A percentile compares a stretch with the other conserved stretches of the same genome.
phyloP scores from a whole-genome alignment of 345 rosid species.

The Sapria himalayana region DNA sequence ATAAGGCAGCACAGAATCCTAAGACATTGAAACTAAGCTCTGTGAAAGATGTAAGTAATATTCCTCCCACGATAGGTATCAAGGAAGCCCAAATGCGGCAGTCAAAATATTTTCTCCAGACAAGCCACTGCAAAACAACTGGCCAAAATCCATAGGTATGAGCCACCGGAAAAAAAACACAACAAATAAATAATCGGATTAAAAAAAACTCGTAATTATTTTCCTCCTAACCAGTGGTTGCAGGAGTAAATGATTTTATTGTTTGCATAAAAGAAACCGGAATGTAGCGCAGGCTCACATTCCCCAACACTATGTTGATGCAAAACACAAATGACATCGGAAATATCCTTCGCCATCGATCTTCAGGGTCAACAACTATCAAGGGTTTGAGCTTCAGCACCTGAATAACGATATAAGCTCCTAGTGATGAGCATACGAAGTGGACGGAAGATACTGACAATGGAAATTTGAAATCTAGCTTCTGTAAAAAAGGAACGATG shows the following conservation, averaged over 20 bases:
- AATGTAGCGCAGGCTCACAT: slow-evolving; percentile 82
- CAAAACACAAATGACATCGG: slow-evolving; percentile 98
- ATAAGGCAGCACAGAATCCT: slow-evolving; percentile 90
- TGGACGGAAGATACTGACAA: slow-evolving; percentile 78
- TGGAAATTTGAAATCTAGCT: slow-evolving; percentile 95
- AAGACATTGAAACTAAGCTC: slow-evolving; percentile 91
- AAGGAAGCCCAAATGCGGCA: slow-evolving; percentile 97
- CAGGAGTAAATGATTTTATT: slow-evolving; percentile 95
- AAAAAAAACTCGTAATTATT: too few species aligned
- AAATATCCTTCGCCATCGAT: slow-evolving; percentile 88
- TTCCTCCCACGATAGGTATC: slow-evolving; percentile 92
- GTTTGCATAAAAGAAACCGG: slow-evolving; percentile 99
- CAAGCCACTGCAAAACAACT: slow-evolving; percentile 96
- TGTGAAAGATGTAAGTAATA: slow-evolving; percentile 79
- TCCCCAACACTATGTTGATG: slow-evolving; percentile 88
- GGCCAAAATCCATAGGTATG: slow-evolving; percentile 13
- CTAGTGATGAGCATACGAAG: slow-evolving; percentile 90
- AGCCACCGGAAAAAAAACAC: too few species aligned
- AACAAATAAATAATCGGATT: too few species aligned
- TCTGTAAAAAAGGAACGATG: slow-evolving; percentile 31
- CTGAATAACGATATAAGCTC: slow-evolving; percentile 80
- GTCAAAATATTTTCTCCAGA: slow-evolving; percentile 90
- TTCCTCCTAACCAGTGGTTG: slow-evolving; percentile 64
- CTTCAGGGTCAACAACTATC: slow-evolving; percentile 74
- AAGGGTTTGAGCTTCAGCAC: slow-evolving; percentile 79